Evolutionary conservation across 306 rosid genomes (phyloP).

Genomic region (Vigna hirtella): DNA sequence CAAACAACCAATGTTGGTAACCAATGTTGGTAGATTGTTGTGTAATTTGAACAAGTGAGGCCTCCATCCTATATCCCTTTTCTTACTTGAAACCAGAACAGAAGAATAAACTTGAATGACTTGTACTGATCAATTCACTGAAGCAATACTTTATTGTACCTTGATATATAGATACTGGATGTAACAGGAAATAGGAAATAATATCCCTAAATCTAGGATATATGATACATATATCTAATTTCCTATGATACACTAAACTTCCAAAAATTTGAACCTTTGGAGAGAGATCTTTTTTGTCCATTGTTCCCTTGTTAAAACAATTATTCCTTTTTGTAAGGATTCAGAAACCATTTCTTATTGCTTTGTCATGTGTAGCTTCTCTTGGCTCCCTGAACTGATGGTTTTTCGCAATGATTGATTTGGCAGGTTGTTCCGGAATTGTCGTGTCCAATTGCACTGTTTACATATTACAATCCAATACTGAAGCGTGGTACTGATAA

Average conservation of each 20-base stretch:
- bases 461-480: slow-evolving; percentile 90
- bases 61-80: slow-evolving; percentile 23
- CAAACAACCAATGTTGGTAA: slow-evolving; percentile 28
- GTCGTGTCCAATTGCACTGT: slow-evolving; percentile 86
- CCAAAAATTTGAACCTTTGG: slow-evolving; percentile 16
- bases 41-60: slow-evolving; percentile 28
- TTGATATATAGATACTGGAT: not conserved
- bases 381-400: slow-evolving; percentile 5
- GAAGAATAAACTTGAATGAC: not conserved
- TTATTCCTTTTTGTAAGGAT: slow-evolving; percentile 9
- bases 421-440: slow-evolving; percentile 83
- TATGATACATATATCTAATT: not conserved
- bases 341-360: slow-evolving; percentile 29
- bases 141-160: not conserved
- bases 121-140: not conserved
- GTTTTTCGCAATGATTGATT: slow-evolving; percentile 40
- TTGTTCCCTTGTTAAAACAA: slow-evolving; percentile 4
- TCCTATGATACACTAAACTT: not conserved
- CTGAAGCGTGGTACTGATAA: slow-evolving; percentile 78
- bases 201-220: not conserved
- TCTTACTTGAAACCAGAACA: slow-evolving; percentile 10
- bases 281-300: slow-evolving; percentile 22
- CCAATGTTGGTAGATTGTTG: slow-evolving; percentile 26
- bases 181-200: slow-evolving; percentile 2
- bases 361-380: slow-evolving; percentile 12